phyloP scores from a whole-genome alignment of 139 green algal species.

The Chlorella sp. region DNA sequence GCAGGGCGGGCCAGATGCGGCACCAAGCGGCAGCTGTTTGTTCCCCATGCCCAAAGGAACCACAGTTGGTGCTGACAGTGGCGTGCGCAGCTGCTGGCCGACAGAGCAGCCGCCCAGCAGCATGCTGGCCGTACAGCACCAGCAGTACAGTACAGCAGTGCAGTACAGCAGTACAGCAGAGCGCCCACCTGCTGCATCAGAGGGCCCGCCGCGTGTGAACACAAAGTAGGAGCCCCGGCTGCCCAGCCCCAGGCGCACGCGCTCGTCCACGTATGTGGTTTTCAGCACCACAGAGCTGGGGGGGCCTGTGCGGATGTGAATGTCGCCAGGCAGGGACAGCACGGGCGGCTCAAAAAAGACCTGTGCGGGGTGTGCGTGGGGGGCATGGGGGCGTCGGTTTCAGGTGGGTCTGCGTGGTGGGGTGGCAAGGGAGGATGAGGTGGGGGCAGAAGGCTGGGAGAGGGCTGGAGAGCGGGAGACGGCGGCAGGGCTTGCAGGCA shows the following conservation, averaged over 20 bases:
- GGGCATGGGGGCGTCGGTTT: neutral
- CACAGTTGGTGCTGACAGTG: too few relatives aligned
- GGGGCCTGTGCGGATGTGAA: conserved; percentile 69
- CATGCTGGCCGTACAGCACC: neutral
- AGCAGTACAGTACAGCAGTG: neutral
- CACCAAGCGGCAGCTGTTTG: too few relatives aligned
- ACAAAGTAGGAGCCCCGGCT: conserved; percentile 78
- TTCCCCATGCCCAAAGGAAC: too few relatives aligned
- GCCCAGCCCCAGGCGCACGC: conserved; percentile 78
- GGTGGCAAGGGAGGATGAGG: neutral
- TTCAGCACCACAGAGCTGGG: conserved; percentile 68
- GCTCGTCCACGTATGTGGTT: conserved; percentile 86
- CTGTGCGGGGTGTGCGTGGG: neutral
- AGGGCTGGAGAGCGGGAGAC: too few relatives aligned
- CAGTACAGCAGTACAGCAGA: neutral
- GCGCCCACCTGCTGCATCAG: conserved; percentile 59
- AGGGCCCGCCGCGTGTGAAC: conserved; percentile 70
- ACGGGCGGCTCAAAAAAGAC: conserved; percentile 80
- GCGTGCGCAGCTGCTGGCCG: neutral
- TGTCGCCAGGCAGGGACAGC: conserved; percentile 49
- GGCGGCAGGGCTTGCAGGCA: neutral
- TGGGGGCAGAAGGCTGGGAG: neutral
- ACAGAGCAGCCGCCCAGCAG: neutral
- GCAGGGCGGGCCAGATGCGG: too few relatives aligned
- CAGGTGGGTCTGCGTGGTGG: neutral